phyloP scores from a whole-genome alignment of 345 rosid genomes.

The Brassica cretica region DNA sequence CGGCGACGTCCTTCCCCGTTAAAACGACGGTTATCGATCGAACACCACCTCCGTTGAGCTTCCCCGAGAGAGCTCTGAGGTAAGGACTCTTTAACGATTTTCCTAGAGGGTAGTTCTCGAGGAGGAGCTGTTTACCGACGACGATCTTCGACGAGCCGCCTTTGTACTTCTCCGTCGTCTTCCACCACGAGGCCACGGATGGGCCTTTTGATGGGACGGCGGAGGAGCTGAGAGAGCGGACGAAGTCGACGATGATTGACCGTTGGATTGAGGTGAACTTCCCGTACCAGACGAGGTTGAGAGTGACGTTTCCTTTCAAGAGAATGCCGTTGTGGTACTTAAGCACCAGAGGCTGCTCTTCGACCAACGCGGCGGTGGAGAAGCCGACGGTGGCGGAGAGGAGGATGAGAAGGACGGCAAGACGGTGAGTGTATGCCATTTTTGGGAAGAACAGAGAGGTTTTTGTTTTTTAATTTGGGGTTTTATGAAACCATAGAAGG shows the following conservation, averaged over 20 bases:
- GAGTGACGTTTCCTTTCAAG: constrained; percentile 64
- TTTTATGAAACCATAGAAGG: not conserved
- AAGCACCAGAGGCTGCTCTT: constrained; percentile 41
- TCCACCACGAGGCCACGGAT: constrained; percentile 80
- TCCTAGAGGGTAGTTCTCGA: constrained; percentile 60
- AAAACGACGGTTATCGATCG: constrained; percentile 62
- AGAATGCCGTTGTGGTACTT: constrained; percentile 72
- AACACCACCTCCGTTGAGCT: constrained; percentile 36
- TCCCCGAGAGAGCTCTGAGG: constrained; percentile 60
- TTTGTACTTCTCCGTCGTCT: constrained; percentile 71
- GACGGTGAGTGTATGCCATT: constrained; percentile 26
- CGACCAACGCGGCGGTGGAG: constrained; percentile 25
- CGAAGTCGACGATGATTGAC: constrained; percentile 71
- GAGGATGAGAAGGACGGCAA: constrained; percentile 23
- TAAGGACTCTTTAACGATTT: constrained; percentile 52
- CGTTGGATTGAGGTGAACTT: constrained; percentile 67
- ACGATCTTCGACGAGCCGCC: constrained; percentile 48
- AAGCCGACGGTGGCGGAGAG: constrained; percentile 22
- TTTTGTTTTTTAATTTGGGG: not conserved
- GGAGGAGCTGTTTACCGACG: constrained; percentile 62
- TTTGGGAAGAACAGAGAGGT: not conserved
- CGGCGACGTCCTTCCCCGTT: constrained; percentile 75
- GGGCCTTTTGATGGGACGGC: constrained; percentile 36
- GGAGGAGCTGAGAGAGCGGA: constrained; percentile 52
- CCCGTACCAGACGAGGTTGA: constrained; percentile 87